Evolutionary conservation across 345 rosid species (phyloP).

Genomic region (Euphorbia tirucalli): DNA sequence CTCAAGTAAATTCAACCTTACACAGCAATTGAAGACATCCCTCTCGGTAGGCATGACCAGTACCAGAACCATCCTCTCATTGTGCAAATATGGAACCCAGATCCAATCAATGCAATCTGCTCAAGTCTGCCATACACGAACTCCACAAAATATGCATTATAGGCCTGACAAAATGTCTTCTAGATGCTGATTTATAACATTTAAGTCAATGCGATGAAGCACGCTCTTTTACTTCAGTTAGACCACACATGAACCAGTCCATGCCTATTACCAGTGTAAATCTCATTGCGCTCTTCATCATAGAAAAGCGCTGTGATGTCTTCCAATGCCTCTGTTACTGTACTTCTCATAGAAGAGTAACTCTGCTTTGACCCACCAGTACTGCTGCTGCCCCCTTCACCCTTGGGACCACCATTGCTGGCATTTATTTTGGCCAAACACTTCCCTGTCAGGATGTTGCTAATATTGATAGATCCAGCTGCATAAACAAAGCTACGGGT

Average conservation of each 20-base stretch:
- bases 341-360: slow-evolving; percentile 40
- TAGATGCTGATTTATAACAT: neutral
- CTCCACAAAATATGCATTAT: slow-evolving; percentile 58
- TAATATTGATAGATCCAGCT: slow-evolving; percentile 88
- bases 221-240: slow-evolving; percentile 37
- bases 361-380: slow-evolving; percentile 33
- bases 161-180: neutral
- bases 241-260: slow-evolving; percentile 94
- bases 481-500: slow-evolving; percentile 26
- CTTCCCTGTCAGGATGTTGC: slow-evolving; percentile 93
- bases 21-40: neutral
- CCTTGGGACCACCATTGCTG: slow-evolving; percentile 50
- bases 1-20: neutral
- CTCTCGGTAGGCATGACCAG: too few relatives aligned
- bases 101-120: neutral
- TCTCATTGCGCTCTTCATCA: slow-evolving; percentile 91
- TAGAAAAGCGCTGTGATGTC: slow-evolving; percentile 91
- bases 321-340: slow-evolving; percentile 74
- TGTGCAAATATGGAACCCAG: too few relatives aligned
- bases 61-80: neutral
- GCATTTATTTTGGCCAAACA: slow-evolving; percentile 86
- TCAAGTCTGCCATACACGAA: slow-evolving; percentile 70
- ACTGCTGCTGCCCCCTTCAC: slow-evolving; percentile 43
- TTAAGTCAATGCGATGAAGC: neutral
- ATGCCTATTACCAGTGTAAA: slow-evolving; percentile 78